These are phyloP conservation scores for Lasiodiplodia hormozganensis DNA, from an alignment of 2,329 filamentous ascomycete species.

Conservation along the genomic window DNA sequence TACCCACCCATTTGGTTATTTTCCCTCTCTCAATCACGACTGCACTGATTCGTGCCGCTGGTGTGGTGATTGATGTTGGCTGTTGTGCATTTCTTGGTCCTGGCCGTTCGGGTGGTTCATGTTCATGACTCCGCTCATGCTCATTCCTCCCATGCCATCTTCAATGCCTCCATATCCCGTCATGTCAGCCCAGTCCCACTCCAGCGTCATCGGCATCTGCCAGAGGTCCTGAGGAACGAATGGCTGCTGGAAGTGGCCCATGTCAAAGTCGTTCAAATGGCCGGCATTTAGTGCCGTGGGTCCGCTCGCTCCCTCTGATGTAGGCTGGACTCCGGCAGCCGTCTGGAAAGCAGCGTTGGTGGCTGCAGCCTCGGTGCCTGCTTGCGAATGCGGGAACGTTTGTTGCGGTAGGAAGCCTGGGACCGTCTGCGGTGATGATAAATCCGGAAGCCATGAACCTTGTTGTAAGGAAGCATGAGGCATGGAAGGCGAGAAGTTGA, in stretches of 20 bases:
- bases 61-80: conserved; percentile 1
- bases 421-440: conserved; percentile 14
- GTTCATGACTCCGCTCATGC: conserved; percentile 28
- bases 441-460: conserved; percentile 27
- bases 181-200: conserved; percentile 79
- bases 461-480: conserved; percentile 46
- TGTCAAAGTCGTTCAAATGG: conserved; percentile 11
- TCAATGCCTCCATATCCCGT: conserved; percentile 45
- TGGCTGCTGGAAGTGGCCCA: conserved; percentile 73
- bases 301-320: conserved; percentile 12
- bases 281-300: conserved; percentile 21
- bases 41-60: conserved; percentile 1
- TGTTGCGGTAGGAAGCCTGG: conserved; percentile 21
- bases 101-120: neutral
- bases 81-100: neutral
- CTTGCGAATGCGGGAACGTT: conserved; percentile 13
- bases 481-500: conserved; percentile 49
- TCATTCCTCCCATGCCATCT: conserved; percentile 34
- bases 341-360: neutral
- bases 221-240: conserved; percentile 93
- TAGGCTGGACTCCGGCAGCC: neutral
- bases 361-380: neutral
- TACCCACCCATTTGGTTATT: neutral
- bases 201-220: conserved; percentile 93
- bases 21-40: neutral